Evolutionary conservation across 179 eudicot species (phyloP).

Genomic region (Beta corolliflora): DNA sequence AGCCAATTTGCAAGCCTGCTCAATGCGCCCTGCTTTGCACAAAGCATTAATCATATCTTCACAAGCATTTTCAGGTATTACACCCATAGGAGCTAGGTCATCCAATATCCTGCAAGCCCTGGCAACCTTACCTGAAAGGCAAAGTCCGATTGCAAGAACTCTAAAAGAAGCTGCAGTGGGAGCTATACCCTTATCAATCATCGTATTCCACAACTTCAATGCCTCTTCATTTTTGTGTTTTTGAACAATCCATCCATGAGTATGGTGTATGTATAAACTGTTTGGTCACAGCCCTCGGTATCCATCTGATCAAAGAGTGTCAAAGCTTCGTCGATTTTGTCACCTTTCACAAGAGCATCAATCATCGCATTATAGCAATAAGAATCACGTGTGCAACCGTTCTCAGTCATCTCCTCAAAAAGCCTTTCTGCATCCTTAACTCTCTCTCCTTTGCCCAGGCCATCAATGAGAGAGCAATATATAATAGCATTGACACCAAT

Average conservation of each 20-base stretch:
- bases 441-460: constrained; percentile 85
- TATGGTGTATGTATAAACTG: constrained; percentile 92
- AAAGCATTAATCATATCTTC: constrained; percentile 88
- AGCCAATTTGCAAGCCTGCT: constrained; percentile 92
- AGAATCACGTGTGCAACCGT: constrained; percentile 82
- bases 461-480: constrained; percentile 85
- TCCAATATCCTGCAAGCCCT: constrained; percentile 91
- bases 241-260: constrained; percentile 71
- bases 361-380: constrained; percentile 90
- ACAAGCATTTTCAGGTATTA: constrained; percentile 76
- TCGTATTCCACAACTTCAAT: constrained; percentile 73
- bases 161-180: constrained; percentile 86
- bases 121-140: constrained; percentile 85
- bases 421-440: constrained; percentile 70
- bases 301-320: constrained; percentile 66
- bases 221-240: constrained; percentile 86
- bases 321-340: constrained; percentile 71
- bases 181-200: constrained; percentile 92
- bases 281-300: constrained; percentile 80
- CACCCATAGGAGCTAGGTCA: constrained; percentile 93
- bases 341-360: constrained; percentile 63
- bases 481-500: constrained; percentile 55
- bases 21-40: constrained; percentile 80
- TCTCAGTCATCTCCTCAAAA: constrained; percentile 72
- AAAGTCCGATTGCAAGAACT: constrained; percentile 83